Base-by-base conservation (phyloP, 148 eudicot species). In the Gaultheria prostrata region DNA sequence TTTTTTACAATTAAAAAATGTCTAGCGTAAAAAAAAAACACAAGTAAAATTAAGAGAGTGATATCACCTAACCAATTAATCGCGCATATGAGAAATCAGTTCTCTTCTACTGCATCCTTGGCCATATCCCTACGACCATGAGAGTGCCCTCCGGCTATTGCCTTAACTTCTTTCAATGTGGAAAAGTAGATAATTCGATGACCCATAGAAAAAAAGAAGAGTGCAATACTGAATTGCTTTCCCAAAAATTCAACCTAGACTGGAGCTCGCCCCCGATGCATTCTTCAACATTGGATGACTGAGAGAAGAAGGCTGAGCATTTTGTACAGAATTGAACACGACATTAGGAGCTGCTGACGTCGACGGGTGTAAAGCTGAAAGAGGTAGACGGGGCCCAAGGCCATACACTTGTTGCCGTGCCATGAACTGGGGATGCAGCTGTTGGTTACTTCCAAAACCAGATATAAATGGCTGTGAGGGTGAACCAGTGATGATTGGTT, bases 321-420 rank as follows among this genome's bases (percentile, higher is more conserved):
- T 87, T 56, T 90, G 88, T 70, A 91, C 85, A 50, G 90, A 80
- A 77, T 86, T 87, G 73, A 90, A 94, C 93, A 91, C 85, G 39
- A 79, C 82, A 85, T 83, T 89, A 72, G 92, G 89, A 70, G 95
- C 73, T 32, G 88, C 85, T 6, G 98, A 88, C 1, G 98, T 84
- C 18, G 97, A 88, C 45, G 95, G 93, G 81, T 93, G 92, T 80
- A 94, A 90, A 75, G 95, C 93, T 20, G 98, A 92, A 51, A 92
- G 93, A 17, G 98, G 98, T 69, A 92, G 87, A 63, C 97, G 91
- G 0, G 94, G 93, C 26, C 98, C 94, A 76, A 94, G 92, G 26
- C 95, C 93, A 84, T 88, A 93, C 94, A 91, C 89, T 39, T 86
- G 89, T 21, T 78, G 80, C 8, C 65, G 63, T 51, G 80, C 57